Conservation (phyloP, 2,329 filamentous ascomycete genomes). For the Cryphonectria radicalis region DNA sequence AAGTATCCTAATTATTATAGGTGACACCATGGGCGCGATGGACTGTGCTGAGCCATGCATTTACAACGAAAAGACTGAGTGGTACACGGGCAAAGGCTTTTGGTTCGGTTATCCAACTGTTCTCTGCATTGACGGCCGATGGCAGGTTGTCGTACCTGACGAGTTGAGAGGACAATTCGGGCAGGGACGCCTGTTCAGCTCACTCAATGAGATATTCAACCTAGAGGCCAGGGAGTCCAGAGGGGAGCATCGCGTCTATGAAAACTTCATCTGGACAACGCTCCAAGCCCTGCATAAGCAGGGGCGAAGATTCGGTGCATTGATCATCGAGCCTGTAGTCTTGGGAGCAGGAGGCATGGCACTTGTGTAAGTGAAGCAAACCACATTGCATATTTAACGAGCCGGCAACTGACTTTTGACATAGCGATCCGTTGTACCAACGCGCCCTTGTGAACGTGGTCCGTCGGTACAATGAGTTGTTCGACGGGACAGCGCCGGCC, state of each 20-base stretch:
- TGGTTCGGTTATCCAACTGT: slow-evolving; percentile 83
- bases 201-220: slow-evolving; percentile 63
- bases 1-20: no score
- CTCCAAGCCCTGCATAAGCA: slow-evolving; percentile 57
- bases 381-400: no score
- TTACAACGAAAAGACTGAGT: slow-evolving; percentile 83
- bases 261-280: slow-evolving; percentile 59
- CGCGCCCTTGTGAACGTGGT: slow-evolving; percentile 69
- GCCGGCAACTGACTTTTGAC: background rate
- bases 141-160: slow-evolving; percentile 64
- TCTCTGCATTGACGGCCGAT: slow-evolving; percentile 66
- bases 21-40: slow-evolving; percentile 85
- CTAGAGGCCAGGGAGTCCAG: slow-evolving; percentile 52
- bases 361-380: slow-evolving; percentile 62
- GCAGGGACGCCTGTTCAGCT: background rate
- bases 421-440: slow-evolving; percentile 80
- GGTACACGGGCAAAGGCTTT: slow-evolving; percentile 77
- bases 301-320: slow-evolving; percentile 72
- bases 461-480: slow-evolving; percentile 61
- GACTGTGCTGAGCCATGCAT: slow-evolving; percentile 78
- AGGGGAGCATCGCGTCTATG: slow-evolving; percentile 57
- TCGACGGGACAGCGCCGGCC: slow-evolving; percentile 42
- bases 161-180: slow-evolving; percentile 46
- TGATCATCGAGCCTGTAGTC: slow-evolving; percentile 81
- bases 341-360: slow-evolving; percentile 85